A percentile compares a stretch with the other conserved stretches of the same genome.
Evolutionary conservation across 768 basidiomycete species (phyloP).

Genomic region (Kwoniella sp.): DNA sequence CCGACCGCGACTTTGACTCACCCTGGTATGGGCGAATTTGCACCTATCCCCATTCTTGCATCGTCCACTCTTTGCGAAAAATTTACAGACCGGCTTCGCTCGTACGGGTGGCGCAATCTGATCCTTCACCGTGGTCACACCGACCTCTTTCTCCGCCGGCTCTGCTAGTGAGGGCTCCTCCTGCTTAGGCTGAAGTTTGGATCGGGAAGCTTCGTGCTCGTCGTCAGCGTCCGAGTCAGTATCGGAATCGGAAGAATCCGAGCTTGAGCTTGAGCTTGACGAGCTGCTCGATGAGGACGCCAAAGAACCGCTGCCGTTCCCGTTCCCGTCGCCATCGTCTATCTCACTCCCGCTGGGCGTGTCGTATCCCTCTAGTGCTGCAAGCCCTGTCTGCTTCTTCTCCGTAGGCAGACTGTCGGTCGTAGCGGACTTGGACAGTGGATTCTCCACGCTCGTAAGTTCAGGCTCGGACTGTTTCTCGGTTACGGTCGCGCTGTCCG

Average conservation of each 20-base stretch:
- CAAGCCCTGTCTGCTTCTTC: constrained; percentile 41
- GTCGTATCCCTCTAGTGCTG: constrained; percentile 46
- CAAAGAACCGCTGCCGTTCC: constrained; percentile 4
- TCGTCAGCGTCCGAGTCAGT: constrained; percentile 33
- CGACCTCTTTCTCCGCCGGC: background rate
- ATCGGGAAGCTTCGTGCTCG: background rate
- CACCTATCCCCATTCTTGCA: constrained; percentile 51
- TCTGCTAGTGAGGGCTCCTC: background rate
- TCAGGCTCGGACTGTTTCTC: no score
- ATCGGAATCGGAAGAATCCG: constrained; percentile 48
- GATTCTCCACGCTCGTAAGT: no score
- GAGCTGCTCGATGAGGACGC: constrained; percentile 35
- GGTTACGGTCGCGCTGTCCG: background rate
- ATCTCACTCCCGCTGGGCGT: background rate
- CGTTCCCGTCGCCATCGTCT: constrained; percentile 44
- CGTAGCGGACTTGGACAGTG: background rate
- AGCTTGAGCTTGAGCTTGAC: constrained; percentile 45
- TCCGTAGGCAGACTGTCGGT: background rate
- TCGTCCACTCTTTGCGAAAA: constrained; percentile 40
- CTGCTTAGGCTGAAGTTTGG: background rate
- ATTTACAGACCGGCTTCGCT: constrained; percentile 33
- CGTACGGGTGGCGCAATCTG: background rate
- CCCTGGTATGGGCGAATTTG: constrained; percentile 33
- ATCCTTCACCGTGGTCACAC: background rate
- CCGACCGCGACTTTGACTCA: no score